Percentiles rank a stretch among this genome's conserved stretches.
Evolutionary conservation across 164 flowering plant species (phyloP).

Genomic region (Vitis amurensis): DNA sequence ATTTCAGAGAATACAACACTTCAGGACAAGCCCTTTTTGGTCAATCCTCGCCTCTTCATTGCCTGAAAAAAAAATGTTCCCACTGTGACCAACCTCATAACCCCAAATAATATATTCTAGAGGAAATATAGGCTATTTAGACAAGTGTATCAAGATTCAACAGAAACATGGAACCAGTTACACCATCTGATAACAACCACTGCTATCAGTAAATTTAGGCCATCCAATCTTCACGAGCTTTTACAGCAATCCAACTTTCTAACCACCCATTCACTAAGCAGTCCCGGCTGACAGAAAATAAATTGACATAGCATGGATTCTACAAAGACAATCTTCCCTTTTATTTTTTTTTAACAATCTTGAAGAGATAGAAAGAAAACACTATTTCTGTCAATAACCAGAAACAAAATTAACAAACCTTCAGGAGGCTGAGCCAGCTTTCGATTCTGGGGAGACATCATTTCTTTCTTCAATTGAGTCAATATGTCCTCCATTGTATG

Average conservation of each 20-base stretch:
- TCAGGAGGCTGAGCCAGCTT: slow-evolving; percentile 80
- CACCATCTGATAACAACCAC: background rate
- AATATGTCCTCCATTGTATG: slow-evolving; percentile 77
- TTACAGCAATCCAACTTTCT: background rate
- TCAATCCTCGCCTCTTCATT: slow-evolving; percentile 67
- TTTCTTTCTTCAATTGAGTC: slow-evolving; percentile 77
- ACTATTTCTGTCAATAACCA: too few relatives aligned
- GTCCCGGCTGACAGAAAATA: background rate
- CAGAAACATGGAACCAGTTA: background rate
- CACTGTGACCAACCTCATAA: background rate
- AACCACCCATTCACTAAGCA: background rate
- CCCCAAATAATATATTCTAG: background rate
- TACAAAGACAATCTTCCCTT: background rate
- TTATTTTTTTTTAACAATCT: background rate
- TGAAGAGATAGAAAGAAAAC: background rate
- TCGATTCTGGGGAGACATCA: slow-evolving; percentile 78
- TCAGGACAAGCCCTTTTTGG: slow-evolving; percentile 56
- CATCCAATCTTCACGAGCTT: background rate
- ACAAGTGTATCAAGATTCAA: background rate
- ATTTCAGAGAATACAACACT: slow-evolving; percentile 54
- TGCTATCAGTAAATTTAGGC: background rate
- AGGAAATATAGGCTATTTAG: background rate
- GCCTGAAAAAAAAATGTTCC: slow-evolving; percentile 37
- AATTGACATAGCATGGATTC: background rate
- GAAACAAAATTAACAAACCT: slow-evolving; percentile 33